A percentile compares a stretch with the other conserved stretches of the same genome.
These are phyloP conservation scores for Boletus rufocinnamomeus DNA, from an alignment of 768 basidiomycete genomes.

Conservation along the genomic window DNA sequence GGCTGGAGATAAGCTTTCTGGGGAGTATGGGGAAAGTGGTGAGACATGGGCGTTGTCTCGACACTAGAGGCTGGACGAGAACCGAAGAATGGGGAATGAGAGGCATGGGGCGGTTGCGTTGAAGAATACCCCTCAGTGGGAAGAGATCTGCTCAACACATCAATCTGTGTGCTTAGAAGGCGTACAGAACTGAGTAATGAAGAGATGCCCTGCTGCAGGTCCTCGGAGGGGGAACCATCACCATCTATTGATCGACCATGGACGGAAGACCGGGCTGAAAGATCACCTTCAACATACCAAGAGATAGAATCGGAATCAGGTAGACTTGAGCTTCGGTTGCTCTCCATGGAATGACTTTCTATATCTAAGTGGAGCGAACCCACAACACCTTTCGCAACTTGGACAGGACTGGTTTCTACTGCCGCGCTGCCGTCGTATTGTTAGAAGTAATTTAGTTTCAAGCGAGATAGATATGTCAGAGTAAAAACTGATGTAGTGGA, in stretches of 20 bases:
- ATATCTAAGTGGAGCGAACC: neutral
- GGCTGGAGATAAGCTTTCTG: neutral
- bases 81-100: neutral
- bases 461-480: neutral
- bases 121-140: neutral
- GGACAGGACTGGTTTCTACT: neutral
- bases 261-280: neutral
- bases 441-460: neutral
- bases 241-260: neutral
- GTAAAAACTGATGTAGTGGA: conserved; percentile 1
- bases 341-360: too few species aligned
- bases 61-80: neutral
- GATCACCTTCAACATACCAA: too few species aligned
- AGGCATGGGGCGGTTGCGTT: too few species aligned
- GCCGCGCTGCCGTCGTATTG: neutral
- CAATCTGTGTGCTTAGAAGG: too few species aligned
- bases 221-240: neutral
- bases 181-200: neutral
- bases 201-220: neutral
- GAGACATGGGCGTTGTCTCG: neutral
- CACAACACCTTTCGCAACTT: neutral
- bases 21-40: neutral
- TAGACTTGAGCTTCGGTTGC: too few species aligned
- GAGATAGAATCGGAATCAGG: too few species aligned
- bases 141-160: neutral